Evolutionary conservation across 2,329 filamentous ascomycete genomes (phyloP), one percentile per base, ranked within the genome.

Genomic region (Ambrosiella cleistominuta): DNA sequence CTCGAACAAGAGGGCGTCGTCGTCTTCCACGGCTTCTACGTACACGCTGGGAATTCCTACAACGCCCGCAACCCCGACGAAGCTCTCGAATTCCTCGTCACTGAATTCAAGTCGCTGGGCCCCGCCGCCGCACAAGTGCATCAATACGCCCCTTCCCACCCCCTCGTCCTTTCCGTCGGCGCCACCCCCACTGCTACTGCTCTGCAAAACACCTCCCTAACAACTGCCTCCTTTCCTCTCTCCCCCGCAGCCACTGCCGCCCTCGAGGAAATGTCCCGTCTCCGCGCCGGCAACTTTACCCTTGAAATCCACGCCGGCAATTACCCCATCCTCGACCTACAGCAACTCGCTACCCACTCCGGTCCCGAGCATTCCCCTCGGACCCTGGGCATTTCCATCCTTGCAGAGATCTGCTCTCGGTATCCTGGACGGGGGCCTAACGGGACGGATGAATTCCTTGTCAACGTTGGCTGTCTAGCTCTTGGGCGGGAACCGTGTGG

Each of bases 221-320:
- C 62, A 11, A 38, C 45, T 6, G 19, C 36, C 8, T n/a, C 19
- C 6, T 19, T 27, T 17, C n/a, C n/a, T 38, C 17, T 13, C n/a
- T 38, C 35, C 40, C 68, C 69, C 3, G 69, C 67, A 0, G 65
- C 67, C 5, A 66, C 69, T 11, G 15, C 36, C 12, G 53, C 58
- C 7, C 50, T 40, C n/a, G 54, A 55, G 12, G 50, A 59, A 27
- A 71, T 79, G 42, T 68, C 63, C 1, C 66, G 72, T 35, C 68
- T 81, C 35, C 42, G 15, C 2, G 11, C 19, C n/a, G 45, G 50
- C 27, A 52, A 52, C 1, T 58, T 58, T 13, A 64, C 63, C 9
- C 73, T 88, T 35, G 86, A 89, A 66, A 72, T 88, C 1, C 86
- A 90, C 66, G 85, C 86, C 0, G 86, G 85, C 37, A 83, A 87